A percentile compares a stretch with the other conserved stretches of the same genome.
Conservation (phyloP, 1,284 basidiomycete species). For the Cutaneotrichosporon sp. region DNA sequence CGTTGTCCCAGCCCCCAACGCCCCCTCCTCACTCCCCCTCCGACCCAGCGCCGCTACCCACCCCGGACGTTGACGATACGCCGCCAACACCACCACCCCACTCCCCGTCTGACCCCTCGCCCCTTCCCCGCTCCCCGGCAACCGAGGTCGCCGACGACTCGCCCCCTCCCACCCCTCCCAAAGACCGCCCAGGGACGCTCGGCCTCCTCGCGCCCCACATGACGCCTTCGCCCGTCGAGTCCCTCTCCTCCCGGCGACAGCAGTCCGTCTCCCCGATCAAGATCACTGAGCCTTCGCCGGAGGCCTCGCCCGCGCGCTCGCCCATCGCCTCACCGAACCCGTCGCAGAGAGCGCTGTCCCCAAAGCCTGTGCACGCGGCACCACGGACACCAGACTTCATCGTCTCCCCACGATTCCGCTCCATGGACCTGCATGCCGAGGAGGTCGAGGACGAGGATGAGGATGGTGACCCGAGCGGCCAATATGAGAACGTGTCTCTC, state of each 20-base stretch:
- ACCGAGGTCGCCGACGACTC: not conserved
- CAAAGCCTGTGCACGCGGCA: not conserved
- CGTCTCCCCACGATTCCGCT: slow-evolving; percentile 10
- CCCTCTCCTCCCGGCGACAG: slow-evolving; percentile 2
- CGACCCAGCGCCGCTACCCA: not conserved
- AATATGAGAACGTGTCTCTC: slow-evolving; percentile 45
- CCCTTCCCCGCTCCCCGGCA: not conserved
- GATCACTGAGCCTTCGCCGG: not conserved
- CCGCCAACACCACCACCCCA: not conserved
- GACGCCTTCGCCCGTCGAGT: not conserved
- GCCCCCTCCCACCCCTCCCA: not conserved
- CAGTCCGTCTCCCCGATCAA: slow-evolving; percentile 1
- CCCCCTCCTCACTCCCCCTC: not conserved
- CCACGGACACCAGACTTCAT: slow-evolving; percentile 6
- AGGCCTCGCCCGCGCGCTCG: not conserved
- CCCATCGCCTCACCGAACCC: not conserved
- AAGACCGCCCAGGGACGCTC: not conserved
- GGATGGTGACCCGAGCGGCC: slow-evolving; percentile 27
- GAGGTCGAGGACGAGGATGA: slow-evolving; percentile 15
- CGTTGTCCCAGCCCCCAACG: not conserved
- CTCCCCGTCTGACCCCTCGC: not conserved
- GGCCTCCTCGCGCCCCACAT: not conserved
- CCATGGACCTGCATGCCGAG: slow-evolving; percentile 11
- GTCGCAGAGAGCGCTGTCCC: not conserved
- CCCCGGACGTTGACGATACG: not conserved